A percentile compares a stretch with the other conserved stretches of the same genome.
Conservation (phyloP, 495 filamentous ascomycete species). For the Diplogelasinospora grovesii region DNA sequence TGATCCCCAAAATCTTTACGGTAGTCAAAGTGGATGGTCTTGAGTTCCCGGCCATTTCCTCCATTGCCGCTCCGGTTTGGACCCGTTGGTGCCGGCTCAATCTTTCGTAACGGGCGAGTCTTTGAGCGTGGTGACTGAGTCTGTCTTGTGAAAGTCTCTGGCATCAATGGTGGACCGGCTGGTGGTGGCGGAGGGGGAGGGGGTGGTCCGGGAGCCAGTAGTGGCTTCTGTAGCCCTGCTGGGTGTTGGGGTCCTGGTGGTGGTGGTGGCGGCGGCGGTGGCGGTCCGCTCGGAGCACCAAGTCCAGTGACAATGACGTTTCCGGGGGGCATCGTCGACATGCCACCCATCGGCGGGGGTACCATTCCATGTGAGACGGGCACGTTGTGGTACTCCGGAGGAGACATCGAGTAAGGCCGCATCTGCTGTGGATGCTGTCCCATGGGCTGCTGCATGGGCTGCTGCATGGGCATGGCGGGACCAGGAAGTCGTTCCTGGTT, state of each 20-base stretch:
- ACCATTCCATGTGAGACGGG: constrained; percentile 3
- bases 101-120: constrained; percentile 43
- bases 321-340: no score
- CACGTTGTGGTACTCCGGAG: constrained; percentile 11
- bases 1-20: constrained; percentile 43
- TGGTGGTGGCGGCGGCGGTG: no score
- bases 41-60: constrained; percentile 35
- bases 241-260: no score
- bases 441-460: constrained; percentile 12
- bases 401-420: constrained; percentile 12
- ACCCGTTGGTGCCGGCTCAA: constrained; percentile 41
- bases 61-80: constrained; percentile 35
- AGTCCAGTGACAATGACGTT: no score
- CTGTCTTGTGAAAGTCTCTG: no score
- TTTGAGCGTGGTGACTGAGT: constrained; percentile 13
- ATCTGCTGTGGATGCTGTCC: constrained; percentile 7
- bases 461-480: constrained; percentile 17
- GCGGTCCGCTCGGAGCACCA: no score
- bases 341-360: no score
- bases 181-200: no score
- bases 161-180: background rate
- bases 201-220: no score
- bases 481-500: constrained; percentile 27
- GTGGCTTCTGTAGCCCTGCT: no score
- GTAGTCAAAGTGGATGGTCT: constrained; percentile 43